These are phyloP conservation scores for Arthroderma sp. DNA, from an alignment of 2,329 filamentous ascomycete genomes.

Conservation along the genomic window DNA sequence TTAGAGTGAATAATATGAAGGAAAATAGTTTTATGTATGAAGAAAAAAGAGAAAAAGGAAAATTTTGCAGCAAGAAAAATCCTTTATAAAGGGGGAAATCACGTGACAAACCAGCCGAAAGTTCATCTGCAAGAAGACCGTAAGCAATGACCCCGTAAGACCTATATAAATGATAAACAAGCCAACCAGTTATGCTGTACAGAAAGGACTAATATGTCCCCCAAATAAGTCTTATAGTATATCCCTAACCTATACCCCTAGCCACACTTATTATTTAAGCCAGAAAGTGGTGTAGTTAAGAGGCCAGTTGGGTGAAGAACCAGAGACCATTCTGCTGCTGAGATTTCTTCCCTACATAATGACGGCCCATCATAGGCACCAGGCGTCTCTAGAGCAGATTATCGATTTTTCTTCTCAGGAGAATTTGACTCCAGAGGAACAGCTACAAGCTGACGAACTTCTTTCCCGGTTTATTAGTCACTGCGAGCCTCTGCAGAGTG, in stretches of 20 bases:
- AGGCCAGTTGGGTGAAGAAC: no score
- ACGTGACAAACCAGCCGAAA: slow-evolving; percentile 2
- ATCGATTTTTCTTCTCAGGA: not conserved
- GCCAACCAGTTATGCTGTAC: no score
- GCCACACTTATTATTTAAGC: no score
- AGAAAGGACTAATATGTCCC: no score
- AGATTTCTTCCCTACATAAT: not conserved
- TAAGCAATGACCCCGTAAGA: no score
- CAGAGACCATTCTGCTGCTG: no score
- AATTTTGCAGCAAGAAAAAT: slow-evolving; percentile 13
- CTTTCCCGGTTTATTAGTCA: slow-evolving; percentile 8
- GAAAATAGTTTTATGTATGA: slow-evolving; percentile 28
- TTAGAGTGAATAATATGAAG: slow-evolving; percentile 35
- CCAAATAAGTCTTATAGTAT: no score
- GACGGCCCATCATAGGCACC: slow-evolving; percentile 2
- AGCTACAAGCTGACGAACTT: slow-evolving; percentile 8
- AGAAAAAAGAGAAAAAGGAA: slow-evolving; percentile 21
- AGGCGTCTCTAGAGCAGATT: not conserved
- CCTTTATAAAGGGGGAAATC: slow-evolving; percentile 14
- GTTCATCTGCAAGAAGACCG: no score
- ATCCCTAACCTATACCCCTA: no score
- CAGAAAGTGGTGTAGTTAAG: no score
- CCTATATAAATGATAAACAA: no score
- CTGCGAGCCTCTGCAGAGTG: slow-evolving; percentile 10
- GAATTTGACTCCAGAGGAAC: slow-evolving; percentile 9